Evolutionary conservation across 202 grass and related monocot genomes (phyloP), one percentile per base, ranked within the genome.

Genomic region (Elaeis oleifera): DNA sequence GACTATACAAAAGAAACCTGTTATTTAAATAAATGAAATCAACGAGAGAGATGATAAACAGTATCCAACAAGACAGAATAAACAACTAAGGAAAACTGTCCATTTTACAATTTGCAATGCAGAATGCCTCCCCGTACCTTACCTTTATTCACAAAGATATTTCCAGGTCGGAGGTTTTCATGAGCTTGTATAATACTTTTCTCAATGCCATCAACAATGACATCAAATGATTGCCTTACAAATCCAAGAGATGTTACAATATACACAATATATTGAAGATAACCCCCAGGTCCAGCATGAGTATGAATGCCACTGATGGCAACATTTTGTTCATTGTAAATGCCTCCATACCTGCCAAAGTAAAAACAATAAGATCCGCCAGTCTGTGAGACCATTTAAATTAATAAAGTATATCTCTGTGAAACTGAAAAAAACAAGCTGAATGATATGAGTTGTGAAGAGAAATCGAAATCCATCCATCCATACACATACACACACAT

Each of bases 291-390:
- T 5, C 94, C 94, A 22, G 88, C 94, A 83, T 97, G 94, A 54
- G 88, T 97, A 66, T 97, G 94, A 44, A 97, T 97, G 51, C 94
- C 94, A 60, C 88, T 97, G 76, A 97, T 97, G 66, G 76, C 94
- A 51, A 89, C 80, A 65, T 89, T 97, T 22, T 86, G 91, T 57
- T 97, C 84, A 23, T 85, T 86, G 71, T 97, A 97, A 71, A 97
- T 74, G 57, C 76, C 69, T 24, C 94, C 94, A 68, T 97, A 97
- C 81, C 92, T 97, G 71, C 60, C 53, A 70, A 70, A 75, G 39
- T 65, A 64, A 61, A 90, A 56, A 31, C 5, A 31, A 31, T 31
- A 31, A 31, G 28, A 31, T 31, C 5, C 28, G 6, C 28, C 28
- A 6, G 28, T 6, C 28, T 31, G 28, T 5, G 6, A 31, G 28